phyloP scores from a whole-genome alignment of 805 yeast genomes.

The Candida nanaspora region DNA sequence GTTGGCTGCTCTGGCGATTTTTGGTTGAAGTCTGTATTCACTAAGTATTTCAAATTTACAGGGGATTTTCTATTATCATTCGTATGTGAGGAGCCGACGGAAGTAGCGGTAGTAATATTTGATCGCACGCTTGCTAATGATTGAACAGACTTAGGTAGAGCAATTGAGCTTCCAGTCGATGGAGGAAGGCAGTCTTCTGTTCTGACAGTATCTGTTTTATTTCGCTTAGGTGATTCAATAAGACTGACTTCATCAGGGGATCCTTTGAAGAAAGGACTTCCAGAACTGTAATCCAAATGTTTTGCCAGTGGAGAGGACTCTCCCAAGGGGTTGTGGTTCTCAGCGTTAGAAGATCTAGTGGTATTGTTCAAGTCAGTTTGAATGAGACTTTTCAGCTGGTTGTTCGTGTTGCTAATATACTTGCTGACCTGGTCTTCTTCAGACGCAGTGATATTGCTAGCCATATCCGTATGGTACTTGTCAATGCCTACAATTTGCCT shows the following conservation, averaged over 20 bases:
- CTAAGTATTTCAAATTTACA: conserved; percentile 6
- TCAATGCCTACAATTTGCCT: too few relatives aligned
- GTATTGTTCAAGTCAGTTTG: neutral
- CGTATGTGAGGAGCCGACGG: neutral
- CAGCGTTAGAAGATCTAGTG: neutral
- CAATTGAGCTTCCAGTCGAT: neutral
- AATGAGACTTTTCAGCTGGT: conserved; percentile 1
- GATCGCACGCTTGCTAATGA: too few relatives aligned
- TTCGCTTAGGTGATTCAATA: neutral
- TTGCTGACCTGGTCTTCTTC: conserved; percentile 1
- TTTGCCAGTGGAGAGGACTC: neutral
- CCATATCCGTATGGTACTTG: too few relatives aligned
- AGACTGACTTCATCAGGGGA: neutral
- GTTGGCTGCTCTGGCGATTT: conserved; percentile 5
- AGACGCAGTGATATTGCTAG: neutral
- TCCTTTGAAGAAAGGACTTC: neutral
- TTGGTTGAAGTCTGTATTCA: conserved; percentile 13
- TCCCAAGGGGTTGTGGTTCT: neutral
- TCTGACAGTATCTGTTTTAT: conserved; percentile 10
- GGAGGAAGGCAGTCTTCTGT: conserved; percentile 16
- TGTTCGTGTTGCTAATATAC: conserved; percentile 3
- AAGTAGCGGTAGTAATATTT: neutral
- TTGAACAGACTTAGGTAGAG: too few relatives aligned
- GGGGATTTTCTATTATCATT: neutral
- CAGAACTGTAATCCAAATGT: neutral